Base-by-base conservation (phyloP, 805 yeast species). In the Osmozyma mogii region DNA sequence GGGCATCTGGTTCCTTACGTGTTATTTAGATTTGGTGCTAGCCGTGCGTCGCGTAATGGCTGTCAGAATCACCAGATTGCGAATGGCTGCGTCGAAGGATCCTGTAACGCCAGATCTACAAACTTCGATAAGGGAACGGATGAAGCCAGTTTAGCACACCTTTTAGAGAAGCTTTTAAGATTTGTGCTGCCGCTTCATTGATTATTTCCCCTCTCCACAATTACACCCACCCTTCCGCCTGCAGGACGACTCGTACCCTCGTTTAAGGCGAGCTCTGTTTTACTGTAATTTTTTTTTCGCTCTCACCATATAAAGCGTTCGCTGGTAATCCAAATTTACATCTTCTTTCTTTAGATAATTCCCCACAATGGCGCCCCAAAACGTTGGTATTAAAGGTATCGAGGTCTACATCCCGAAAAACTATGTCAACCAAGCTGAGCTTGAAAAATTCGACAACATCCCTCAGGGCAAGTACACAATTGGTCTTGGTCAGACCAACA, bases 401-500 rank as follows among this genome's bases (percentile, higher is more conserved):
- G 96, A 92, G 63, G 68, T 87, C 37, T 92, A 92, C 65, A 68
- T 87, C 52, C 97, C 99, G 26, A 66, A 76, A 23, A 81, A 58
- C 72, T 72, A 54, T 46, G 96, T 92, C 38, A 80, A 73, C 68
- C 97, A 92, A 66, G 65, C 78, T 28, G 97, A 84, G 32, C 67
- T 92, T 44, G 99, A 92, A 60, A 63, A 70, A 41, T 76, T 64
- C 48, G 95, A 88, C 55, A 84, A 82, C 34, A 88, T 89, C 38
- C 74, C 97, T 14, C 66, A 82, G 32, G 99, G 99, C 37, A 92
- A 92, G 60, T 92, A 87, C 72, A 92, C 99, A 54, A 89, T 92
- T 58, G 99, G 99, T 29, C 72, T 92, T 37, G 99, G 99, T 42
- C 98, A 92, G 68, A 89, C 96, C 50, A 85, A 87, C 61, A 92